Base-by-base conservation (phyloP, 2,329 filamentous ascomycete genomes). In the Parastagonospora nodorum region DNA sequence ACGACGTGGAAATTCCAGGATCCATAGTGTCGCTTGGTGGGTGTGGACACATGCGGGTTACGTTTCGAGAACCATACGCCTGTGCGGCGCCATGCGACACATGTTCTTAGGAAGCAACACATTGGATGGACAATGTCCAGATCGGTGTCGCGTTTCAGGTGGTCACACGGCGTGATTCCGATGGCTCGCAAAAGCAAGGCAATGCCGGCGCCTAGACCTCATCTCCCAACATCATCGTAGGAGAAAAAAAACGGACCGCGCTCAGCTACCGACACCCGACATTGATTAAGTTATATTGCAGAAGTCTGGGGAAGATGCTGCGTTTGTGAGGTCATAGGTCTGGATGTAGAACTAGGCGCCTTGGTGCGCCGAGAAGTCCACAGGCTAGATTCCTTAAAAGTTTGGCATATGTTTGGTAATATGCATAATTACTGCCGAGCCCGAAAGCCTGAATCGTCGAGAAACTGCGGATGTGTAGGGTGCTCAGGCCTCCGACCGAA, bases 1-100 rank as follows among this genome's bases (percentile, higher is more conserved):
- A 45, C 42, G 31, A 39, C 46, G 51, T 53, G 46, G 52, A 53
- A 33, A 55, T 55, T 58, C 44, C 45, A 56, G 54, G 51, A 58
- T 46, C 42, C 45, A 43, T 53, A 45, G 41, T 52, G 49, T 48
- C 45, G 48, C 47, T 44, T 43, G 36, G 39, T 37, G 39, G 36
- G 49, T 49, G 42, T 55, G 42, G 48, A 49, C 46, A 45, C 42
- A 43, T 50, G 51, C 53, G 47, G 43, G 32, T 29, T 8, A 55
- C 42, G 54, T 52, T 58, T 55, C 54, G 51, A 51, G 51, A 42
- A 49, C 30, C 24, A 24, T 24, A 31, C 42, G 48, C 33, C 42
- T 16, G 10, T 24, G 27, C 37, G 41, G 45, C 37, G 41, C 40
- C 49, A 42, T 36, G 31, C 31, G 39, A 45, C 39, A 39, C 9